Evolutionary conservation across 495 filamentous ascomycete species (phyloP), one percentile per base, ranked within the genome.

Genomic region (Penicillium soppii): DNA sequence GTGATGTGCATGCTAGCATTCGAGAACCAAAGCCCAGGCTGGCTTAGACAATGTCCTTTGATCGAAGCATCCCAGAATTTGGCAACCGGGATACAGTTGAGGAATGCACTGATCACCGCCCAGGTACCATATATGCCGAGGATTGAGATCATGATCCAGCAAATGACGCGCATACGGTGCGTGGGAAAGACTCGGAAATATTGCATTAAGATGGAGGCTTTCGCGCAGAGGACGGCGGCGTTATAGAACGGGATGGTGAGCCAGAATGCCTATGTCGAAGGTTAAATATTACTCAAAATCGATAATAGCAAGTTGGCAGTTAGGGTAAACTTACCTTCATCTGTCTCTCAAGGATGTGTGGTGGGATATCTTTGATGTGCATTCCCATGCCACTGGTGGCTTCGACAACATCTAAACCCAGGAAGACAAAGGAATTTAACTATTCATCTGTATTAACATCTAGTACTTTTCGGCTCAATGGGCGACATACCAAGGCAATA

Each of bases 1-100:
- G 74, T 38, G 25, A 79, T 76, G 47, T 83, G 80, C 66, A 82
- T 73, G 15, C 69, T 62, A 2, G 73, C 69, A 47, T 80, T 78
- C 15, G 71, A 71, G 55, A 80, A 79, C 64, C 80, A 73, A 3
- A 79, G 59, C 1, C 68, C 70, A 36, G 71, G 66, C 41, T 61
- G 62, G 36, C 63, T 65, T 39, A 80, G 38, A 47, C 77, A 79
- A 50, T 49, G 73, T 8, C 65, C 68, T 7, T 32, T 22, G 10
- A 70, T 53, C 0, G 56, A 41, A 8, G 52, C 44, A 21, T 75
- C 59, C 72, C 74, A 75, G 62, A 74, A 75, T 22, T 70, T 71
- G n/a, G 69, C 64, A 6, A 74, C 68, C 8, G 72, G 71, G n/a
- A 78, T 59, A 26, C 76, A 80, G 50, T 75, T 71, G 25, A 75